Evolutionary conservation across 257 asterid genomes (phyloP).

Genomic region (Fraxinus cuspidata): DNA sequence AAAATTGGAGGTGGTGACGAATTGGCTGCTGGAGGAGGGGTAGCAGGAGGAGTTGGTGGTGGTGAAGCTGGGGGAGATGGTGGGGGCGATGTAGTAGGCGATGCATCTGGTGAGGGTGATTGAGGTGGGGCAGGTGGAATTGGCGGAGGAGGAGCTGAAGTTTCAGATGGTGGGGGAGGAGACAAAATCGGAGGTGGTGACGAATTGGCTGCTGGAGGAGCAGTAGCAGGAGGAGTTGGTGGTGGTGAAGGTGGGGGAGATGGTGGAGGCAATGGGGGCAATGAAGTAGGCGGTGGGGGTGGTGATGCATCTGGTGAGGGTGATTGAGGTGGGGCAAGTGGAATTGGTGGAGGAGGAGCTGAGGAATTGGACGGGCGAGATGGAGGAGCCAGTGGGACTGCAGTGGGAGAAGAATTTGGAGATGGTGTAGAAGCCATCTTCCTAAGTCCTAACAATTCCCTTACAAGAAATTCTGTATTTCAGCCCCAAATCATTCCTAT

Average conservation of each 20-base stretch:
- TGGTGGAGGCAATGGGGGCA: conserved; percentile 25
- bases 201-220: conserved; percentile 22
- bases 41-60: conserved; percentile 31
- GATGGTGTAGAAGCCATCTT: conserved; percentile 32
- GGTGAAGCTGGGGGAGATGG: conserved; percentile 28
- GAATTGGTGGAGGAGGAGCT: conserved; percentile 21
- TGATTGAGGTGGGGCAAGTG: conserved; percentile 7
- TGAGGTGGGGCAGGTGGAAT: conserved; percentile 3
- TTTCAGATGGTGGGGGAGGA: conserved; percentile 31
- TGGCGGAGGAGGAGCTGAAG: conserved; percentile 24
- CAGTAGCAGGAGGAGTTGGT: conserved; percentile 34
- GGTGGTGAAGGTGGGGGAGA: conserved; percentile 31
- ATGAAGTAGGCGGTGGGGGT: conserved; percentile 5
- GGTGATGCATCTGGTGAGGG: conserved; percentile 20
- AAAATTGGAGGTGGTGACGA: conserved; percentile 30
- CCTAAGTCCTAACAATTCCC: conserved; percentile 8
- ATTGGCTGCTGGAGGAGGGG: conserved; percentile 25
- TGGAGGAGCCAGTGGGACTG: conserved; percentile 5
- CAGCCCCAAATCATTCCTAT: conserved; percentile 3
- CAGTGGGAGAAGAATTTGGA: conserved; percentile 30
- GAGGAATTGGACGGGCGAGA: conserved; percentile 5
- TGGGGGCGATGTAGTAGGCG: conserved; percentile 1
- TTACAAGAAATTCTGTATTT: not conserved
- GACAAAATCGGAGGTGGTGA: conserved; percentile 34
- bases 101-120: conserved; percentile 10